Base-by-base conservation (phyloP, 2,329 filamentous ascomycete species). In the Colletotrichum musicola region DNA sequence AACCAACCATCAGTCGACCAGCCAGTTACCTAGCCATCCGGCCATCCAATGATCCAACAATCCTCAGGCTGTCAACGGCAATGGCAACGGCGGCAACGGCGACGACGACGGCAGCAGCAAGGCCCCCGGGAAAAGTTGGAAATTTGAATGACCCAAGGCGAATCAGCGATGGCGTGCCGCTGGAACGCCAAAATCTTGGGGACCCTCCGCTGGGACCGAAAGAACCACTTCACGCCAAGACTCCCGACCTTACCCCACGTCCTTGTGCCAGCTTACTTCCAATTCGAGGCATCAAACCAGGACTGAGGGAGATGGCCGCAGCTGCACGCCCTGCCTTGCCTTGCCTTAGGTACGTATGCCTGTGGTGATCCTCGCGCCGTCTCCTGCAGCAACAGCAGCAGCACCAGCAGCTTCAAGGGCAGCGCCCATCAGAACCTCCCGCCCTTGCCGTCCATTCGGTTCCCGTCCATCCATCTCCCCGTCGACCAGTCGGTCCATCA, bases 201-300 rank as follows among this genome's bases (percentile, higher is more conserved):
- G 61, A 60, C 58, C 66, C 54, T 54, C 30, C 30, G 30, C 7
- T 35, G 30, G 30, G 30, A 35, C 30, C 30, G 30, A 35, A 35
- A 46, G 30, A 51, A 56, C 50, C 50, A 35, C 30, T 35, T 35
- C 22, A 61, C 47, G 68, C 70, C 64, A 70, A 71, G 63, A 60
- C 64, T 67, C 57, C 30, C 54, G 68, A 68, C 58, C 64, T 69
- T 68, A 68, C 67, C 67, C 67, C 67, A 69, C 63, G 67, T 69
- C 62, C 55, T 56, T 62, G 61, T 64, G 53, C 50, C 66, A 69
- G 64, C 64, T 68, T 67, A 47, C 54, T 69, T 68, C 67, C 64
- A 50, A 58, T 69, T 63, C 49, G 16, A 69, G 63, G 62, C 62
- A 65, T 65, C 66, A 58, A 51, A 54, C 64, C 61, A 54, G 62